Evolutionary conservation across 371 early-diverging fungal species (phyloP), one percentile per base, ranked within the genome.

Genomic region (Rhizopus delemar): DNA sequence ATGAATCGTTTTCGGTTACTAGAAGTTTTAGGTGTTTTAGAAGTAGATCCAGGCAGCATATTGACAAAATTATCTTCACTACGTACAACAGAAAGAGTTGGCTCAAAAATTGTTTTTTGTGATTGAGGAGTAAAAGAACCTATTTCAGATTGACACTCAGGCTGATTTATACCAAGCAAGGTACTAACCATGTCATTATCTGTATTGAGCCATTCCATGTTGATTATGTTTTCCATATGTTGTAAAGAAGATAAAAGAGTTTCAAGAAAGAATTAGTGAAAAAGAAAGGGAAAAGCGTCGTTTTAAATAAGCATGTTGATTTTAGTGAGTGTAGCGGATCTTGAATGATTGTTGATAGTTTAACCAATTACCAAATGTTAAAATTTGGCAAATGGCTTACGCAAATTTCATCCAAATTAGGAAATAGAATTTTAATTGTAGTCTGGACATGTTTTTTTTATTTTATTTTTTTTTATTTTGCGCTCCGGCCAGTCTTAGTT

Each of bases 51-150:
- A 3, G 68, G 63, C 8, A 33, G 15, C 45, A 63, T 57, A 5
- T 53, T 57, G 31, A 63, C 60, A 51, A 63, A 63, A 12, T 57
- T 59, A 15, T 60, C 58, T 15, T 56, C 56, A 8, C 43, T 32
- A 38, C 55, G 51, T 29, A 59, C 41, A 2, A 59, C 32, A 29
- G 59, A 58, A 28, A 56, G 33, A 39, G 56, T 9, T 4, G 41
- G 41, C 12, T 43, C 35, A 16, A 57, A 51, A 8, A n/a, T 11
- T 15, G n/a, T 13, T 22, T 22, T 22, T 22, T 22, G 22, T 22
- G 22, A 22, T 22, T 22, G 22, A 22, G 22, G 22, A 11, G 43
- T 15, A 36, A 2, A 2, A 36, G 36, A 11, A 5, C 2, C 13
- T 13, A 13, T 43, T 43, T 43, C 12, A 15, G 5, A 5, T 43